Evolutionary conservation across 805 yeast genomes (phyloP).

Genomic region (Soucietia sequanensis): DNA sequence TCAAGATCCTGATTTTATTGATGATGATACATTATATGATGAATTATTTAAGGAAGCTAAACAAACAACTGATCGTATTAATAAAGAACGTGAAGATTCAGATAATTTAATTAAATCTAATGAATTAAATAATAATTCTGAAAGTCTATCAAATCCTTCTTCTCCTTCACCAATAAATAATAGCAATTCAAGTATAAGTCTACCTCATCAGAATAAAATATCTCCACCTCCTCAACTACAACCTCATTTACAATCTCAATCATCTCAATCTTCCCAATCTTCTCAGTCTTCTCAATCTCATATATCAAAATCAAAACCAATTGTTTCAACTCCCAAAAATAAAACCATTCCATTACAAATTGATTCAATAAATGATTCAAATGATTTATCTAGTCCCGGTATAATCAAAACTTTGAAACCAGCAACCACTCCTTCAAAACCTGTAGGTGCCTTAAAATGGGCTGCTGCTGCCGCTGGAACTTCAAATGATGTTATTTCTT

Average conservation of each 20-base stretch:
- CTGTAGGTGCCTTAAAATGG: slow-evolving; percentile 56
- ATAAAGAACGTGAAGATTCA: slow-evolving; percentile 1
- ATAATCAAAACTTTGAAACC: slow-evolving; percentile 50
- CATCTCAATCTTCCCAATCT: not conserved
- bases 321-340: not conserved
- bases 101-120: not conserved
- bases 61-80: slow-evolving; percentile 1
- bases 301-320: not conserved
- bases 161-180: slow-evolving; percentile 1
- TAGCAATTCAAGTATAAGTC: not conserved
- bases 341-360: slow-evolving; percentile 1
- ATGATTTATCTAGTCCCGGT: slow-evolving; percentile 36
- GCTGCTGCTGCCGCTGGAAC: slow-evolving; percentile 51
- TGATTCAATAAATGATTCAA: slow-evolving; percentile 9
- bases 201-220: not conserved
- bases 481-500: slow-evolving; percentile 5
- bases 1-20: slow-evolving; percentile 37
- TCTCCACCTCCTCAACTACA: not conserved
- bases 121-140: not conserved
- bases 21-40: slow-evolving; percentile 41
- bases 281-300: not conserved
- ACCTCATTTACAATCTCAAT: no score
- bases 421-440: slow-evolving; percentile 53
- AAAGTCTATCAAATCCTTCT: not conserved
- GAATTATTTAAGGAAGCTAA: slow-evolving; percentile 33